These are phyloP conservation scores for Polyplosphaeria fusca DNA, from an alignment of 495 filamentous ascomycete genomes.

Conservation along the genomic window DNA sequence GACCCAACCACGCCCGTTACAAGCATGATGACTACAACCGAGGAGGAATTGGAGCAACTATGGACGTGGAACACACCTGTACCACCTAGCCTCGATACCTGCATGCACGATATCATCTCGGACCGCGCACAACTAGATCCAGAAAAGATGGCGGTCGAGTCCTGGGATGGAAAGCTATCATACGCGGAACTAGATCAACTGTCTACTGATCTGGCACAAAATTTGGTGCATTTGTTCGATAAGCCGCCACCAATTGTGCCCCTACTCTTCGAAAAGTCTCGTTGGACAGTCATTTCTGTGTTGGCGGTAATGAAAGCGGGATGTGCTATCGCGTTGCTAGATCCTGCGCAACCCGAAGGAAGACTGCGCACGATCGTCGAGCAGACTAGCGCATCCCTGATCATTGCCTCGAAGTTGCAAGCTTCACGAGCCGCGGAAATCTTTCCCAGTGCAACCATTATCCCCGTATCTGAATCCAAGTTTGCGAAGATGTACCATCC, in stretches of 20 bases:
- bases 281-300: constrained; percentile 28
- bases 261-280: constrained; percentile 27
- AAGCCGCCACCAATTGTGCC: constrained; percentile 11
- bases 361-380: constrained; percentile 15
- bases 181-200: constrained; percentile 24
- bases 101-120: constrained; percentile 29
- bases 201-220: constrained; percentile 20
- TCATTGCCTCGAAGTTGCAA: constrained; percentile 18
- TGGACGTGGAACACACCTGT: constrained; percentile 28
- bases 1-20: background rate
- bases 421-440: constrained; percentile 7
- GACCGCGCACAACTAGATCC: constrained; percentile 12
- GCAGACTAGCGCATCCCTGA: constrained; percentile 10
- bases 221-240: background rate
- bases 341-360: constrained; percentile 26
- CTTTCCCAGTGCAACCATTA: constrained; percentile 4
- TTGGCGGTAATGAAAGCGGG: constrained; percentile 31
- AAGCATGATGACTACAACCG: background rate
- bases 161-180: constrained; percentile 26
- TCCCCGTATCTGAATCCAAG: constrained; percentile 24
- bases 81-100: constrained; percentile 9
- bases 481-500: constrained; percentile 13
- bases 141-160: constrained; percentile 13
- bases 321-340: constrained; percentile 11
- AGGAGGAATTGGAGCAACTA: constrained; percentile 16